Conservation (phyloP, 1,139 yeast genomes). For the Sugiyamaella grinbergsii region DNA sequence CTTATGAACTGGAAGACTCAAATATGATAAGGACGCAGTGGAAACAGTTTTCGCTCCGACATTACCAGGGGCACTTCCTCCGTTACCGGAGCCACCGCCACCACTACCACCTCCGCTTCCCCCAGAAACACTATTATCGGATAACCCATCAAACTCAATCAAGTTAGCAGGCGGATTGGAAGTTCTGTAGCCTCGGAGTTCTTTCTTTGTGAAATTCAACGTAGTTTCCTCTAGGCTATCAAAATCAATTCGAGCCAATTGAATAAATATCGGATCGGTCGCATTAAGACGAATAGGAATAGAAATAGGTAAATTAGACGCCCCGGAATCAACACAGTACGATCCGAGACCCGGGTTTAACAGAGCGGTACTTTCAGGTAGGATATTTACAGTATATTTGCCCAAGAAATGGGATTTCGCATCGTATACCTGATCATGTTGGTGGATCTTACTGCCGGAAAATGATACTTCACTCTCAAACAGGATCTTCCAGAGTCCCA, state of each 20-base stretch:
- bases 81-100: too few species aligned
- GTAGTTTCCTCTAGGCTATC: slow-evolving; percentile 52
- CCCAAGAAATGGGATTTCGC: slow-evolving; percentile 80
- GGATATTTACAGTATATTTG: slow-evolving; percentile 76
- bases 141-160: slow-evolving; percentile 9
- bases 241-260: slow-evolving; percentile 63
- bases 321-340: slow-evolving; percentile 58
- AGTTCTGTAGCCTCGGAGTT: slow-evolving; percentile 46
- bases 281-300: slow-evolving; percentile 84
- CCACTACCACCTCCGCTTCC: slow-evolving; percentile 9
- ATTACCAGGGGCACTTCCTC: slow-evolving; percentile 6
- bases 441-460: slow-evolving; percentile 54
- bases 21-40: slow-evolving; percentile 36
- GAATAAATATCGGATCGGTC: slow-evolving; percentile 70
- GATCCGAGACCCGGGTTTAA: slow-evolving; percentile 74
- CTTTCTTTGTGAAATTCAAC: slow-evolving; percentile 59
- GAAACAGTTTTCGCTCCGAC: not conserved
- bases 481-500: slow-evolving; percentile 50
- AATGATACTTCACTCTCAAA: slow-evolving; percentile 68
- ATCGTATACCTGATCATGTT: slow-evolving; percentile 50
- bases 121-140: not conserved
- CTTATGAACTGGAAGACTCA: slow-evolving; percentile 59
- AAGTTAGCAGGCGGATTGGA: slow-evolving; percentile 8
- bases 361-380: slow-evolving; percentile 89
- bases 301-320: slow-evolving; percentile 34